A percentile compares a stretch with the other conserved stretches of the same genome.
Evolutionary conservation across 2,329 filamentous ascomycete genomes (phyloP).

Genomic region (Pestalotiopsis sp.): DNA sequence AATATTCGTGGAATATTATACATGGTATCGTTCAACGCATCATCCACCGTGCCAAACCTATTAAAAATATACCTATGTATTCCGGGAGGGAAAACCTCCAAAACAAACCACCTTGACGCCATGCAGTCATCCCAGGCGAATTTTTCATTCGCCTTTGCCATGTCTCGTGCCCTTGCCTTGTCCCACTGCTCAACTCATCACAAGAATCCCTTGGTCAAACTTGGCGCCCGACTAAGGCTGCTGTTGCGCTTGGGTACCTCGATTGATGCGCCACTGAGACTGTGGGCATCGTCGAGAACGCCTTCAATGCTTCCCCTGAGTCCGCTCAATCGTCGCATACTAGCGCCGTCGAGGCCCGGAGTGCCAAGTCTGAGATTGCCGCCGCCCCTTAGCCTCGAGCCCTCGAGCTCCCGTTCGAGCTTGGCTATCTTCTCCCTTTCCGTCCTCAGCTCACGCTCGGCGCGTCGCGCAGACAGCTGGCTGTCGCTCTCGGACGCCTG

Average conservation of each 20-base stretch:
- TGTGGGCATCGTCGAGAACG: slow-evolving; percentile 34
- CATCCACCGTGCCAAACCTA: background rate
- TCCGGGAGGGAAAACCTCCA: background rate
- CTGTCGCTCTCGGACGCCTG: slow-evolving; percentile 83
- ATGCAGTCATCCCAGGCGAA: background rate
- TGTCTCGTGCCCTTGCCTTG: background rate
- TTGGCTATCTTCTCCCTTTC: slow-evolving; percentile 80
- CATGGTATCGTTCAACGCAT: background rate
- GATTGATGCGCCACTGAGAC: slow-evolving; percentile 37
- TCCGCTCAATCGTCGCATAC: slow-evolving; percentile 30
- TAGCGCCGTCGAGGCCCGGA: slow-evolving; percentile 24
- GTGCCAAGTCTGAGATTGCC: slow-evolving; percentile 33
- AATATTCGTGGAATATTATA: background rate
- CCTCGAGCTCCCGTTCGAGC: slow-evolving; percentile 87
- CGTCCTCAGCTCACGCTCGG: slow-evolving; percentile 87
- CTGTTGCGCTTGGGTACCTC: slow-evolving; percentile 68
- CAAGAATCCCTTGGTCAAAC: slow-evolving; percentile 79
- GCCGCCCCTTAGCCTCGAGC: slow-evolving; percentile 77
- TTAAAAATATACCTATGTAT: background rate
- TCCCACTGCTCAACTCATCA: slow-evolving; percentile 34
- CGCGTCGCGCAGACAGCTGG: slow-evolving; percentile 80
- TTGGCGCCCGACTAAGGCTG: slow-evolving; percentile 64
- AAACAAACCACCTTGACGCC: background rate
- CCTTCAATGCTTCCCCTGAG: slow-evolving; percentile 58
- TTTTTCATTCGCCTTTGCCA: background rate